A percentile compares a stretch with the other conserved stretches of the same genome.
These are phyloP conservation scores for Candida wancherniae DNA, from an alignment of 805 yeast genomes.

Conservation along the genomic window DNA sequence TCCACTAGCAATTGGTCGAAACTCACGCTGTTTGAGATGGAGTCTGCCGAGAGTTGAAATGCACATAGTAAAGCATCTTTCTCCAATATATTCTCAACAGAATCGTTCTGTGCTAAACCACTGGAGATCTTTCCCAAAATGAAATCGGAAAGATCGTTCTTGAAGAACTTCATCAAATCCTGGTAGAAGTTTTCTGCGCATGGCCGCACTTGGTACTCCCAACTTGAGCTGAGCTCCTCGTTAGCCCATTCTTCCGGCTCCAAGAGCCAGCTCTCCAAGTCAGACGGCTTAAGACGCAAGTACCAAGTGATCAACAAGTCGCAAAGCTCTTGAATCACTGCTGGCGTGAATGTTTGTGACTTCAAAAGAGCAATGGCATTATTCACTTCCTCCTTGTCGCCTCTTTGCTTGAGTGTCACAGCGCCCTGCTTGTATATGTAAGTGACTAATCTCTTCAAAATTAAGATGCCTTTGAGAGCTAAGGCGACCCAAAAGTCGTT, in stretches of 20 bases:
- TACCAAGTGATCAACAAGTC: conserved; percentile 70
- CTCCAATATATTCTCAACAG: conserved; percentile 50
- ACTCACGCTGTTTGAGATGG: conserved; percentile 60
- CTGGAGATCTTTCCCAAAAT: conserved; percentile 56
- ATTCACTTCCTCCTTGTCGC: conserved; percentile 60
- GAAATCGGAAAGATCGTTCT: conserved; percentile 48
- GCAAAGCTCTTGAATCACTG: conserved; percentile 52
- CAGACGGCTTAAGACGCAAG: conserved; percentile 66
- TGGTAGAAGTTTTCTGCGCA: conserved; percentile 84
- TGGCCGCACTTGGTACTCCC: conserved; percentile 80
- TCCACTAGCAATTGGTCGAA: conserved; percentile 59
- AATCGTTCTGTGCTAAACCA: conserved; percentile 26
- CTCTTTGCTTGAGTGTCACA: conserved; percentile 55
- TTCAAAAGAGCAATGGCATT: conserved; percentile 51
- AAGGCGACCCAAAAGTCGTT: conserved; percentile 70
- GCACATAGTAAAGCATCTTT: conserved; percentile 78
- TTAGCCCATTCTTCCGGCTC: conserved; percentile 94
- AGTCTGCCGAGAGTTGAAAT: conserved; percentile 71
- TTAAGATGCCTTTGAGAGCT: conserved; percentile 59
- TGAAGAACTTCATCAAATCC: conserved; percentile 63
- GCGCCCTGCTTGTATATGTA: conserved; percentile 66
- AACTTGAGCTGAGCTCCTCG: conserved; percentile 70
- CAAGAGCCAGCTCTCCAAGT: conserved; percentile 72
- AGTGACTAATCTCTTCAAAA: conserved; percentile 60
- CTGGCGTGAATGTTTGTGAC: conserved; percentile 53